These are phyloP conservation scores for Medicago ruthenica DNA, from an alignment of 306 rosid genomes.

Conservation along the genomic window DNA sequence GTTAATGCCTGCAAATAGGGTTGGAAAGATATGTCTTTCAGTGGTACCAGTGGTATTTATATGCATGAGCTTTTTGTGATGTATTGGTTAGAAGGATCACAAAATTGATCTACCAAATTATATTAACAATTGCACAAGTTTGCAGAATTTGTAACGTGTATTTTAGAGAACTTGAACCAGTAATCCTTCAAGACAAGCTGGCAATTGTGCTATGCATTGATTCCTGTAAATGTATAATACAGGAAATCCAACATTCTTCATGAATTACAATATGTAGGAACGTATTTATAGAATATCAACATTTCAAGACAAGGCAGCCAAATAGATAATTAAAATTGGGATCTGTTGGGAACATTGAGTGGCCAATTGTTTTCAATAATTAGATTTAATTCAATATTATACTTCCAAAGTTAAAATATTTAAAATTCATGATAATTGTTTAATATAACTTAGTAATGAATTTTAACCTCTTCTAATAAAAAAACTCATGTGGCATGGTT, in stretches of 20 bases:
- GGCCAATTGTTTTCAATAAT: too few species aligned
- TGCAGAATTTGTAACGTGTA: slow-evolving; percentile 11
- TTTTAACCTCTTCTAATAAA: too few species aligned
- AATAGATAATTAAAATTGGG: too few species aligned
- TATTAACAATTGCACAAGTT: background rate
- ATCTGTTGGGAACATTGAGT: too few species aligned
- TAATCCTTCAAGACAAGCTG: background rate
- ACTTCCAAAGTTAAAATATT: too few species aligned
- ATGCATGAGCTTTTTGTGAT: background rate
- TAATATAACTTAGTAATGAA: too few species aligned
- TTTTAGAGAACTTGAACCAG: slow-evolving; percentile 15
- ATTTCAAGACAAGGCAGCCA: too few species aligned
- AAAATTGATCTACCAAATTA: background rate
- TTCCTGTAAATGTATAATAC: background rate
- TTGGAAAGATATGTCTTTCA: slow-evolving; percentile 12
- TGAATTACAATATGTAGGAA: background rate
- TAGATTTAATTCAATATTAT: too few species aligned
- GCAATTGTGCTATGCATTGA: slow-evolving; percentile 10
- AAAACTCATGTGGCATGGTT: too few species aligned
- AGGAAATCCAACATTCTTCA: background rate
- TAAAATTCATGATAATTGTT: too few species aligned
- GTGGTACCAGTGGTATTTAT: slow-evolving; percentile 12
- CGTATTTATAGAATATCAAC: too few species aligned
- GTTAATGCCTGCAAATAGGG: slow-evolving; percentile 10
- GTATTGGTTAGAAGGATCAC: slow-evolving; percentile 5